Percentiles rank a stretch among this genome's conserved stretches.
Evolutionary conservation across 169 alveolate species (phyloP).

Genomic region (Plasmodium adleri): DNA sequence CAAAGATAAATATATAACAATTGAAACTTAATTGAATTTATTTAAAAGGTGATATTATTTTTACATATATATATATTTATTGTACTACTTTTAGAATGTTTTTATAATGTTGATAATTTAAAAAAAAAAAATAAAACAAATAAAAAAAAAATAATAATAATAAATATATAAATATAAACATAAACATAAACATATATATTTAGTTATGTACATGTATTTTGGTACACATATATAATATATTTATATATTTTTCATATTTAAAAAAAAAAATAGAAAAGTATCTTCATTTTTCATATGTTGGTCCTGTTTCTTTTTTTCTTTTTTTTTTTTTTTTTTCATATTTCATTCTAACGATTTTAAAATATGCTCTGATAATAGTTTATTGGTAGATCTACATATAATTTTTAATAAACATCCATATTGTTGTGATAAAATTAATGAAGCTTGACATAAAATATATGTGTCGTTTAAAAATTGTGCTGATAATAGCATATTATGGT

Average conservation of each 20-base stretch:
- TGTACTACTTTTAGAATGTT: too few relatives aligned
- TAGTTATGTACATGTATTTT: background rate
- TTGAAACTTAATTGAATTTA: too few relatives aligned
- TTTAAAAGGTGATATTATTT: too few relatives aligned
- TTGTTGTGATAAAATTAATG: constrained; percentile 77
- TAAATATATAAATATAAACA: background rate
- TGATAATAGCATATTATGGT: constrained; percentile 78
- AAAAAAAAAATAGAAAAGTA: background rate
- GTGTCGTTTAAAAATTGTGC: constrained; percentile 76
- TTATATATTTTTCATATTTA: background rate
- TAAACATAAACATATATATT: background rate
- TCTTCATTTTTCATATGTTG: background rate
- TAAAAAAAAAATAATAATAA: background rate
- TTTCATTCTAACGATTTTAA: constrained; percentile 76
- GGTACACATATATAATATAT: background rate
- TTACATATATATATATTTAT: too few relatives aligned
- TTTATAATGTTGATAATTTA: too few relatives aligned
- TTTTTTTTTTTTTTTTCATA: background rate
- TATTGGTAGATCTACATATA: constrained; percentile 76
- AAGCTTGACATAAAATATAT: constrained; percentile 76
- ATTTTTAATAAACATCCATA: constrained; percentile 82
- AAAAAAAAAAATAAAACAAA: too few relatives aligned
- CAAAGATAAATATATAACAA: too few relatives aligned
- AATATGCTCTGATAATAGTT: constrained; percentile 64
- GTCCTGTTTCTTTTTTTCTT: too few relatives aligned